phyloP scores from a whole-genome alignment of 169 alveolate species.

The Fabrea salina region DNA sequence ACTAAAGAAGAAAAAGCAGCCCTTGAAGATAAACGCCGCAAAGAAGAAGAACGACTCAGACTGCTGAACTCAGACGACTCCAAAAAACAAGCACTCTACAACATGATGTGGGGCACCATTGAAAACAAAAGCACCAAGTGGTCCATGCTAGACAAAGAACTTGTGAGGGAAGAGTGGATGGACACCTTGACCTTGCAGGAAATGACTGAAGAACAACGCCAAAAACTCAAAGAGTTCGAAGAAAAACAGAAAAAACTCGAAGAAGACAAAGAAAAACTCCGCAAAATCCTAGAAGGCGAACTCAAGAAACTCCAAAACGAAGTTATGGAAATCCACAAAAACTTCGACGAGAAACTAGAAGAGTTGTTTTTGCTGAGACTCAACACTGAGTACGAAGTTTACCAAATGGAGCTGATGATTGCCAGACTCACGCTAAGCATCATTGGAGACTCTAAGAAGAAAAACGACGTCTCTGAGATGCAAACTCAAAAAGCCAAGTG shows the following conservation, averaged over 20 bases:
- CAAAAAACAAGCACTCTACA: slow-evolving; percentile 77
- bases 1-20: slow-evolving; percentile 80
- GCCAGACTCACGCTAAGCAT: not conserved
- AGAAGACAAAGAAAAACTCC: slow-evolving; percentile 83
- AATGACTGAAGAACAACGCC: slow-evolving; percentile 83
- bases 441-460: not conserved
- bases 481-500: not conserved
- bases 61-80: slow-evolving; percentile 82
- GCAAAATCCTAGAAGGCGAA: slow-evolving; percentile 81
- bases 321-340: slow-evolving; percentile 70
- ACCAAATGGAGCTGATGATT: slow-evolving; percentile 60
- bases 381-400: slow-evolving; percentile 74
- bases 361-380: slow-evolving; percentile 76
- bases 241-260: slow-evolving; percentile 69
- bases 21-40: slow-evolving; percentile 68
- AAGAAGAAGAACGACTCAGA: slow-evolving; percentile 81
- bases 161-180: slow-evolving; percentile 87
- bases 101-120: slow-evolving; percentile 84
- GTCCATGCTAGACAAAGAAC: slow-evolving; percentile 54
- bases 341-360: slow-evolving; percentile 76
- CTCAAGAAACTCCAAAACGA: slow-evolving; percentile 77
- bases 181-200: slow-evolving; percentile 70
- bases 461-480: not conserved
- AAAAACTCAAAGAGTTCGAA: slow-evolving; percentile 77
- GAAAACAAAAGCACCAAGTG: slow-evolving; percentile 72